Percentiles rank a stretch among this genome's conserved stretches.
Evolutionary conservation across 1,139 yeast species (phyloP).

Genomic region (Hyphopichia fennica): DNA sequence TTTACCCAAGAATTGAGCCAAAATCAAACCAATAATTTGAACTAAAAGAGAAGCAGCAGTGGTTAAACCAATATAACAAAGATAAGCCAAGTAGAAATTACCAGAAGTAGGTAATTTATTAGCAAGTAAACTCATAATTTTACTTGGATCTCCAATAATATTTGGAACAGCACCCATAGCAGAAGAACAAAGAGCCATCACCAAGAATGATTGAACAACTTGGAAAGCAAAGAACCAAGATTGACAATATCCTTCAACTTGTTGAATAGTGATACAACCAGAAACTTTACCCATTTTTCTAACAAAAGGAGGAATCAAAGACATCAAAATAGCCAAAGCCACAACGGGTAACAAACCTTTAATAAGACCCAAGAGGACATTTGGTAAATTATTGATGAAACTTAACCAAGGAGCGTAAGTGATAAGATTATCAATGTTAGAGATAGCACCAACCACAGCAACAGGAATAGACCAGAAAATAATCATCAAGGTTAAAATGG

Average conservation of each 20-base stretch:
- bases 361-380: slow-evolving; percentile 67
- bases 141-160: slow-evolving; percentile 53
- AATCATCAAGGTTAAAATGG: slow-evolving; percentile 53
- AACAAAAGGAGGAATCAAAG: slow-evolving; percentile 71
- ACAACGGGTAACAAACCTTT: slow-evolving; percentile 87
- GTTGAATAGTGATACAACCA: slow-evolving; percentile 71
- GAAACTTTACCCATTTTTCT: slow-evolving; percentile 63
- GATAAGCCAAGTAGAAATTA: slow-evolving; percentile 63
- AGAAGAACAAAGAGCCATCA: slow-evolving; percentile 78
- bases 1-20: slow-evolving; percentile 47
- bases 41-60: slow-evolving; percentile 38
- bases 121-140: slow-evolving; percentile 58
- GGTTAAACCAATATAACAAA: slow-evolving; percentile 45
- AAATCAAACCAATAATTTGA: slow-evolving; percentile 45
- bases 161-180: slow-evolving; percentile 67
- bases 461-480: slow-evolving; percentile 95
- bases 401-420: slow-evolving; percentile 65
- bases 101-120: slow-evolving; percentile 67
- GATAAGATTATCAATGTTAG: slow-evolving; percentile 75
- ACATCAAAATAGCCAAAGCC: slow-evolving; percentile 79
- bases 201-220: slow-evolving; percentile 80
- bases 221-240: slow-evolving; percentile 87
- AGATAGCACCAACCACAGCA: slow-evolving; percentile 90
- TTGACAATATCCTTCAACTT: slow-evolving; percentile 80
- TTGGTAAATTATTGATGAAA: slow-evolving; percentile 72